These are phyloP conservation scores for Boletus tylopilopsis DNA, from an alignment of 768 basidiomycete species.

Conservation along the genomic window DNA sequence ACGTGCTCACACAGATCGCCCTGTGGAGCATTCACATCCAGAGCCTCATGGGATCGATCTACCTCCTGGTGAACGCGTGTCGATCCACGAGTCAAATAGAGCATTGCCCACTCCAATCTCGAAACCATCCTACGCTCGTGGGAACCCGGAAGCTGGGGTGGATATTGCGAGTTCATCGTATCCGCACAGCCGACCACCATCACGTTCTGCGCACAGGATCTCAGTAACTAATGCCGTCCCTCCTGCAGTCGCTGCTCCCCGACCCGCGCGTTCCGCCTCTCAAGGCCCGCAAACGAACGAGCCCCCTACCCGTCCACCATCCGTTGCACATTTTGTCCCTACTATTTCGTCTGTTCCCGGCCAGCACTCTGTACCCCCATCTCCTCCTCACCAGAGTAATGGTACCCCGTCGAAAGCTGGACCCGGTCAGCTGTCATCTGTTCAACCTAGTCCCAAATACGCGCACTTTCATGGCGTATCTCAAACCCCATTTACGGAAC, in stretches of 20 bases:
- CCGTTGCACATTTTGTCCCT: conserved; percentile 12
- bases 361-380: conserved; percentile 19
- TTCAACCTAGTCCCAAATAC: conserved; percentile 25
- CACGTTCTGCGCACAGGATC: conserved; percentile 24
- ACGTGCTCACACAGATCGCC: conserved; percentile 23
- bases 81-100: conserved; percentile 25
- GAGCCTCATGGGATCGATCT: conserved; percentile 22
- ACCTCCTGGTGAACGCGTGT: conserved; percentile 25
- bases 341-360: conserved; percentile 5
- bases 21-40: conserved; percentile 21
- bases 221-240: conserved; percentile 17
- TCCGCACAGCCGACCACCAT: conserved; percentile 25
- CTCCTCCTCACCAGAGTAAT: conserved; percentile 13
- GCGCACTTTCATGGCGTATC: conserved; percentile 16
- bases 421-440: conserved; percentile 11
- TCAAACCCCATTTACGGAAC: conserved; percentile 15
- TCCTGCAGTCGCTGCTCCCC: conserved; percentile 25
- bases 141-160: conserved; percentile 21
- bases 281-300: conserved; percentile 25
- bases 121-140: conserved; percentile 22
- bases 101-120: conserved; percentile 16
- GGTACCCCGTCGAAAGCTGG: conserved; percentile 15
- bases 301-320: conserved; percentile 24
- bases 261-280: conserved; percentile 28
- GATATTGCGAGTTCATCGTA: conserved; percentile 17